phyloP scores from a whole-genome alignment of 2,329 filamentous ascomycete genomes.

The Blastomyces emzantsi region DNA sequence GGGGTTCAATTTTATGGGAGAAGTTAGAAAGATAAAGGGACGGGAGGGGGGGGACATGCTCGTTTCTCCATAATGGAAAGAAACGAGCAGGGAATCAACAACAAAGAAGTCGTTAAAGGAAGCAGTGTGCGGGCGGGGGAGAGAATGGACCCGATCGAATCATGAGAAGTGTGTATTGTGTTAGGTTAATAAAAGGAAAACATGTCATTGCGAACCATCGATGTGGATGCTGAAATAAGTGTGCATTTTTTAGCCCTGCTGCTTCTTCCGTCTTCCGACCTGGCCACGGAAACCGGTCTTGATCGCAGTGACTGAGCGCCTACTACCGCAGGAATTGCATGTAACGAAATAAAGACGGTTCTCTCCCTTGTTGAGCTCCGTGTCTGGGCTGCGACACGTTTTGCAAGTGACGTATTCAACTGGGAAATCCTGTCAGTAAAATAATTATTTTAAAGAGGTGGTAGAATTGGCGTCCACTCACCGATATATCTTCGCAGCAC shows the following conservation, averaged over 20 bases:
- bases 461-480: constrained; percentile 38
- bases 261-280: constrained; percentile 96
- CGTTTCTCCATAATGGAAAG: too few species aligned
- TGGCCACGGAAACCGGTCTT: constrained; percentile 99
- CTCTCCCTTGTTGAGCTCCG: constrained; percentile 96
- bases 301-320: constrained; percentile 91
- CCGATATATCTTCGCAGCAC: constrained; percentile 91
- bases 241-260: constrained; percentile 58
- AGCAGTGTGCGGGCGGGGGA: neutral
- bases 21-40: neutral
- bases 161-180: neutral
- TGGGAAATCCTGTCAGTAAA: constrained; percentile 23
- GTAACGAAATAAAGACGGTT: constrained; percentile 99
- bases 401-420: constrained; percentile 99
- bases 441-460: neutral
- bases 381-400: constrained; percentile 90
- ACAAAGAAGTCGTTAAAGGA: neutral
- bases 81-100: neutral
- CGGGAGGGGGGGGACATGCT: neutral
- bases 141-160: neutral
- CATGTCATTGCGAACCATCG: neutral
- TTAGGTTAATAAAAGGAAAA: constrained; percentile 14
- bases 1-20: neutral
- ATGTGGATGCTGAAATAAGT: constrained; percentile 6
- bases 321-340: constrained; percentile 76